A percentile compares a stretch with the other conserved stretches of the same genome.
Conservation (phyloP, 1,139 yeast genomes). For the Suhomyces kunorum region DNA sequence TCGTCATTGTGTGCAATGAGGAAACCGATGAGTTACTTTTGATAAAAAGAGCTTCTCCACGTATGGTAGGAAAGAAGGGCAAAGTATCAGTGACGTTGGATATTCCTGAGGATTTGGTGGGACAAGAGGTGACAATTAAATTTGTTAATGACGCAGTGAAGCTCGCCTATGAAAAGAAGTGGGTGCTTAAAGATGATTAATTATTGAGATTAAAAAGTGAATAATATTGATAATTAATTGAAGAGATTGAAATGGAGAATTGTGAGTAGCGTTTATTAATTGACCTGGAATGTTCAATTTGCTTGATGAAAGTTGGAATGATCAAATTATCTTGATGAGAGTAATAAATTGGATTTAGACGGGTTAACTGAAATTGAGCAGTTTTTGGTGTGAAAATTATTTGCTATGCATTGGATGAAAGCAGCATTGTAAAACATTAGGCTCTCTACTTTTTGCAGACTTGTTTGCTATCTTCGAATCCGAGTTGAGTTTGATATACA, state of each 20-base stretch:
- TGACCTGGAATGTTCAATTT: no score
- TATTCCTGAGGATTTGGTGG: slow-evolving; percentile 51
- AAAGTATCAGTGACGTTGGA: slow-evolving; percentile 44
- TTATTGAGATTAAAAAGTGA: not conserved
- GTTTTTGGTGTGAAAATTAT: no score
- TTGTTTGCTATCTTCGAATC: no score
- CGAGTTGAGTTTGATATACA: no score
- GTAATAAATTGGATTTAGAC: no score
- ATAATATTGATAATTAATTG: not conserved
- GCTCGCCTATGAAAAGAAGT: slow-evolving; percentile 35
- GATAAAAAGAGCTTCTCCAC: slow-evolving; percentile 70
- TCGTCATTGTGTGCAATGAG: slow-evolving; percentile 60
- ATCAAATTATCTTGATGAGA: no score
- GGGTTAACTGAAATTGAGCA: no score
- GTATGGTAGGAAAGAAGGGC: slow-evolving; percentile 46
- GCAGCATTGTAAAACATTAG: no score
- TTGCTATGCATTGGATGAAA: no score
- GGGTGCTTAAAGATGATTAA: slow-evolving; percentile 1
- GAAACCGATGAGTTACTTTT: slow-evolving; percentile 51
- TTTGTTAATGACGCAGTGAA: slow-evolving; percentile 71
- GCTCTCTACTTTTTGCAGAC: no score
- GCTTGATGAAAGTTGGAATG: no score
- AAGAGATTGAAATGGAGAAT: not conserved
- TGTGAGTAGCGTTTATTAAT: no score
- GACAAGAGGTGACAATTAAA: slow-evolving; percentile 45